Percentiles rank a stretch among this genome's conserved stretches.
Evolutionary conservation across 305 asterid species (phyloP).

Genomic region (Fraxinus baroniana): DNA sequence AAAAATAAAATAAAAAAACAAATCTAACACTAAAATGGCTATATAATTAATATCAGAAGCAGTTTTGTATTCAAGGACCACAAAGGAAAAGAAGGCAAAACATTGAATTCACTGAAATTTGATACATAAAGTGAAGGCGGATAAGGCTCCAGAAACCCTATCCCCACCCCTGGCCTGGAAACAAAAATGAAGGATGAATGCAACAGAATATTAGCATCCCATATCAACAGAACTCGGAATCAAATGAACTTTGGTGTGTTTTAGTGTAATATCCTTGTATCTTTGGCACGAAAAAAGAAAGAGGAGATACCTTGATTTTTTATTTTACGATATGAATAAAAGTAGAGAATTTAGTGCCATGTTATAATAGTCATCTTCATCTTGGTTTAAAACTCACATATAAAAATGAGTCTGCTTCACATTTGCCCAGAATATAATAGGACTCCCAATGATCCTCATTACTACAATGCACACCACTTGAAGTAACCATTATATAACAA

Average conservation of each 20-base stretch:
- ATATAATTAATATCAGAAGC: not conserved
- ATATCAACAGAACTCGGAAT: no score
- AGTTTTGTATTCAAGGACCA: not conserved
- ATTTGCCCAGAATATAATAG: no score
- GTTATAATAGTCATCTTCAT: not conserved
- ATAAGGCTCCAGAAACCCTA: not conserved
- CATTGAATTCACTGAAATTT: no score
- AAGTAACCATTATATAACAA: not conserved
- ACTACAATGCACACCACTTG: not conserved
- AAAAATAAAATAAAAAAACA: not conserved
- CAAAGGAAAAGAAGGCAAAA: not conserved
- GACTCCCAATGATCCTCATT: not conserved
- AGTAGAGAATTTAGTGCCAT: not conserved
- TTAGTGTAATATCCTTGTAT: not conserved
- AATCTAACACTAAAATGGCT: not conserved
- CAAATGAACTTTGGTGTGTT: not conserved
- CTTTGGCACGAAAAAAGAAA: not conserved
- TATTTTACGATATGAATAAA: no score
- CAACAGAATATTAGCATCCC: not conserved
- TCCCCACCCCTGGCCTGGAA: not conserved
- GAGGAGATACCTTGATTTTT: not conserved
- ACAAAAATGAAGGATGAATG: not conserved
- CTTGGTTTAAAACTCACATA: not conserved
- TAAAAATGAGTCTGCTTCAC: not conserved
- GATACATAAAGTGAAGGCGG: not conserved